Base-by-base conservation (phyloP, 2,329 filamentous ascomycete species). In the Proliferodiscus dingleyae region DNA sequence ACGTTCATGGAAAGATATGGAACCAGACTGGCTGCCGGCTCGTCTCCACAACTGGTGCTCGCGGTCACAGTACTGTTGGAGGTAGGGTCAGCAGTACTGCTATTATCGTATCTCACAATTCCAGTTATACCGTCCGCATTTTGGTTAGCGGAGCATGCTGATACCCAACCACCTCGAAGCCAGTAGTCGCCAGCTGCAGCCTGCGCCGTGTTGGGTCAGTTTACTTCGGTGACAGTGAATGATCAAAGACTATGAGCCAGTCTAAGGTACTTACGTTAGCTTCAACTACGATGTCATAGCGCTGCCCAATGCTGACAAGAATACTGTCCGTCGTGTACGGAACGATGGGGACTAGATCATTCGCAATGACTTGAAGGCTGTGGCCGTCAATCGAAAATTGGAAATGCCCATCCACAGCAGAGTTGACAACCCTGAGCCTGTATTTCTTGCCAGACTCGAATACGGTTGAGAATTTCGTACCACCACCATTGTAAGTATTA, bases 221-320 rank as follows among this genome's bases (percentile, higher is more conserved):
- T 7, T 16, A n/a, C 6, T 18, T 16, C 18, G 16, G 32, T 18
- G 9, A 34, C 11, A 6, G 6, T 11, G 32, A 34, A 21, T 4
- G 32, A 34, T 26, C 24, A 11, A 26, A 26, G 11, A 6, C 24
- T 26, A 26, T 26, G 24, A 11, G 24, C 6, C 24, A n/a, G n/a
- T n/a, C n/a, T n/a, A n/a, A n/a, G n/a, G n/a, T 26, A 26, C 24
- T 77, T 73, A 29, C 82, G 69, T 73, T 62, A 10, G 74, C 76
- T 32, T 68, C 71, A 41, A 80, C 73, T 7, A 77, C 56, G 61
- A 64, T 43, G 47, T 64, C 60, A 57, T 63, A 69, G 45, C 68
- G 61, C 57, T 83, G 79, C 32, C 75, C 66, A 47, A 84, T 72
- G 22, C 72, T 77, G 16, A 87, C 71, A 64, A 75, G 76, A 3